Conservation (phyloP, 169 alveolate species). For the Cryptosporidium muris region DNA sequence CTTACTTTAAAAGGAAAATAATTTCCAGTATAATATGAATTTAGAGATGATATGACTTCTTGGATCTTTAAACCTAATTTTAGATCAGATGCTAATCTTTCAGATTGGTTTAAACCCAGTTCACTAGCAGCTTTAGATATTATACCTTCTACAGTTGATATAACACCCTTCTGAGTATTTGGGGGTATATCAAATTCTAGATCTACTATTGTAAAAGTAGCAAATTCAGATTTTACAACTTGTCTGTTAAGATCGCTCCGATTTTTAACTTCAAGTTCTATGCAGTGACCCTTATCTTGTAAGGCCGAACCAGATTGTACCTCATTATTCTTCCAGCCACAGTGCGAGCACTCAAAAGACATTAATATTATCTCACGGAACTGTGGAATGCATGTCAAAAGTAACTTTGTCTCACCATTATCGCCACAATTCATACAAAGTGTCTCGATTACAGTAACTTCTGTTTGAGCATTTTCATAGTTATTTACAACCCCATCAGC, state of each 20-base stretch:
- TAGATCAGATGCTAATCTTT: slow-evolving; percentile 76
- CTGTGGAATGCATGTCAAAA: slow-evolving; percentile 90
- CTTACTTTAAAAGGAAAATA: slow-evolving; percentile 86
- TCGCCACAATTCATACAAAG: slow-evolving; percentile 89
- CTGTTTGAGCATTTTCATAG: slow-evolving; percentile 73
- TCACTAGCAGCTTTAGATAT: slow-evolving; percentile 80
- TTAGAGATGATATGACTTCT: slow-evolving; percentile 76
- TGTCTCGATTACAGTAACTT: slow-evolving; percentile 84
- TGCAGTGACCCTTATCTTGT: slow-evolving; percentile 90
- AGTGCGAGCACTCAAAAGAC: slow-evolving; percentile 92
- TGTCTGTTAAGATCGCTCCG: slow-evolving; percentile 87
- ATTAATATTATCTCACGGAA: slow-evolving; percentile 88
- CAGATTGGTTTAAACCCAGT: slow-evolving; percentile 77
- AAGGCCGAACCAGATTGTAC: slow-evolving; percentile 91
- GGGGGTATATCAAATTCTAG: slow-evolving; percentile 94
- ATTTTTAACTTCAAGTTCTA: slow-evolving; percentile 81
- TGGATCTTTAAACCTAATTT: slow-evolving; percentile 82
- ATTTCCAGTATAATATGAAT: slow-evolving; percentile 80
- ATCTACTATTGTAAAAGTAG: slow-evolving; percentile 87
- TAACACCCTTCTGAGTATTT: slow-evolving; percentile 89
- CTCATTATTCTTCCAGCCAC: slow-evolving; percentile 92
- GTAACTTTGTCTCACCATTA: slow-evolving; percentile 87
- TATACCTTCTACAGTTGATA: slow-evolving; percentile 93
- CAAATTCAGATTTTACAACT: slow-evolving; percentile 89
- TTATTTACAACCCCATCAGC: slow-evolving; percentile 1